Evolutionary conservation across 83 land plant genomes (phyloP).

Genomic region (Thuja plicata): DNA sequence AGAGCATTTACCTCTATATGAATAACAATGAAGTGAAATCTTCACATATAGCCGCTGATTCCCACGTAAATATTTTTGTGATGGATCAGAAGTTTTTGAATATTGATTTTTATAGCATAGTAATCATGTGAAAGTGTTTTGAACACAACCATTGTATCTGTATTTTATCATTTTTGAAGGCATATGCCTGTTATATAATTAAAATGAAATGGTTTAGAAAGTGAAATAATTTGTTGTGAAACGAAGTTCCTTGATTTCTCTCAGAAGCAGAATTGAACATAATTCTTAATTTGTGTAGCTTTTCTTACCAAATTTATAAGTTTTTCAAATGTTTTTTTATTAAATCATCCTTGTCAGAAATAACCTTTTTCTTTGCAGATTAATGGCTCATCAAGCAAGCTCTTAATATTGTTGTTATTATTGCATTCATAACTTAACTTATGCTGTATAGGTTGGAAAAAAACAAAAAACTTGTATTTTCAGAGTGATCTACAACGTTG

Average conservation of each 20-base stretch:
- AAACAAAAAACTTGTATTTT: too few species aligned
- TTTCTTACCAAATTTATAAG: neutral
- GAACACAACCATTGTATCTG: neutral
- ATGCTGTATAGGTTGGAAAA: neutral
- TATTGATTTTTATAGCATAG: neutral
- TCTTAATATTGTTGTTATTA: neutral
- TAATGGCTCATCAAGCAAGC: neutral
- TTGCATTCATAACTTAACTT: too few species aligned
- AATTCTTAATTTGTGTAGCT: neutral
- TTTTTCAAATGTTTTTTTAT: neutral
- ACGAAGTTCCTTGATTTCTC: neutral
- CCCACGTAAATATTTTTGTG: neutral
- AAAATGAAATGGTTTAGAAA: neutral
- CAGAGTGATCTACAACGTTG: too few species aligned
- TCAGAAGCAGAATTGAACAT: neutral
- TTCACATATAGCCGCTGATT: slow-evolving; percentile 7
- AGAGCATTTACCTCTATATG: neutral
- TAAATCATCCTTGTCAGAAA: neutral
- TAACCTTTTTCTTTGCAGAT: neutral
- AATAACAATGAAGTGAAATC: neutral
- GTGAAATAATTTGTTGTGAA: neutral
- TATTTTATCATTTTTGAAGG: slow-evolving; percentile 10
- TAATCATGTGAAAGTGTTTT: neutral
- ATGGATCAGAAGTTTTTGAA: neutral
- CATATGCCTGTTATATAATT: neutral